Conservation (phyloP, 1,284 basidiomycete species). For the Apiotrichum laibachii region DNA sequence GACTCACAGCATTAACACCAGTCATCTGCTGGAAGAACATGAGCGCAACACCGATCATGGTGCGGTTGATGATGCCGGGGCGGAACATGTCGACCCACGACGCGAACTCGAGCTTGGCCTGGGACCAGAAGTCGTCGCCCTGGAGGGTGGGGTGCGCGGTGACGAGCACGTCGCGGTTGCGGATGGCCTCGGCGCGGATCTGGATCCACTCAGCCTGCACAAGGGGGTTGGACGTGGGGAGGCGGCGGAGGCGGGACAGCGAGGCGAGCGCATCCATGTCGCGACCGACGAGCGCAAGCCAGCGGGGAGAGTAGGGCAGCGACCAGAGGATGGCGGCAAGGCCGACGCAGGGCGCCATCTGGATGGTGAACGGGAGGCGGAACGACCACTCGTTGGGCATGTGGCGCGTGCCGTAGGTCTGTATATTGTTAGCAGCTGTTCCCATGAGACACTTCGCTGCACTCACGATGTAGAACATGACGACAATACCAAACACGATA, state of each 20-base stretch:
- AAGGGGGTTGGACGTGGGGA: conserved; percentile 22
- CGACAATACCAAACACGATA: conserved; percentile 22
- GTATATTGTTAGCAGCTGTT: not conserved
- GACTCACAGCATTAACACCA: conserved; percentile 11
- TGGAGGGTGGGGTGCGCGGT: conserved; percentile 6
- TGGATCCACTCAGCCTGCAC: conserved; percentile 33
- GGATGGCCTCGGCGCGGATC: conserved; percentile 28
- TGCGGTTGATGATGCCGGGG: conserved; percentile 2
- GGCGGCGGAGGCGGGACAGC: conserved; percentile 30
- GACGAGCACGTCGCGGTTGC: conserved; percentile 9
- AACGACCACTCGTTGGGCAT: conserved; percentile 27
- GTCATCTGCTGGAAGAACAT: conserved; percentile 24
- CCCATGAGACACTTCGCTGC: conserved; percentile 10
- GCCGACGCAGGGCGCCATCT: conserved; percentile 5
- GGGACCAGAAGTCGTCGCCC: not conserved
- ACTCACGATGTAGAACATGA: conserved; percentile 8
- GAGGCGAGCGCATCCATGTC: conserved; percentile 26
- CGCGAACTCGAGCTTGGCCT: conserved; percentile 2
- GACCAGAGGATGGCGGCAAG: conserved; percentile 45
- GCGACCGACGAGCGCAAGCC: conserved; percentile 55
- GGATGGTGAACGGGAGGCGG: conserved; percentile 15
- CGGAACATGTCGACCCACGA: conserved; percentile 9
- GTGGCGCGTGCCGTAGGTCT: conserved; percentile 10
- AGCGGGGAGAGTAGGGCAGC: conserved; percentile 57
- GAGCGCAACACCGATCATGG: conserved; percentile 6